Percentiles rank a stretch among this genome's conserved stretches.
phyloP scores from a whole-genome alignment of 805 yeast genomes.

The Kodamaea sagamina region DNA sequence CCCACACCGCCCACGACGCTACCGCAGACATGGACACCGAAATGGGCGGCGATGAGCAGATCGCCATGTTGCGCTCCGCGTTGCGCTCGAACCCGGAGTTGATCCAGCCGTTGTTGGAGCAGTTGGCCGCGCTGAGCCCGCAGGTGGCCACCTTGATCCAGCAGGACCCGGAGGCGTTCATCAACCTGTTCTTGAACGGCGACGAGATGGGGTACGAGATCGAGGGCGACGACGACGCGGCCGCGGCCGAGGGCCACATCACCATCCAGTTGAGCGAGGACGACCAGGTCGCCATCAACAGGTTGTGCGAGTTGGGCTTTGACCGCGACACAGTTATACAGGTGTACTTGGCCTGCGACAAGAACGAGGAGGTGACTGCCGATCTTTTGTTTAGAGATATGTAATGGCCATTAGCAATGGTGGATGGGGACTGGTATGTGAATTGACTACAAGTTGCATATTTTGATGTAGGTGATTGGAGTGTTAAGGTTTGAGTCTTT shows the following conservation, averaged over 20 bases:
- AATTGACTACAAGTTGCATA: no score
- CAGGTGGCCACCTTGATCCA: conserved; percentile 79
- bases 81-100: conserved; percentile 86
- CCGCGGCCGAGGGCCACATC: conserved; percentile 36
- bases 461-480: no score
- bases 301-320: conserved; percentile 91
- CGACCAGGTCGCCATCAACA: conserved; percentile 85
- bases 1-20: no score
- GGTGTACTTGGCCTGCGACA: conserved; percentile 96
- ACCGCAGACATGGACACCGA: conserved; percentile 29
- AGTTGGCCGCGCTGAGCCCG: conserved; percentile 79
- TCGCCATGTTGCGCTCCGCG: conserved; percentile 66
- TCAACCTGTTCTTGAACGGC: conserved; percentile 64
- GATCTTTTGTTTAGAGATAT: conserved; percentile 71
- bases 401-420: conserved; percentile 17
- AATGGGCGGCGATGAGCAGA: conserved; percentile 42
- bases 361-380: conserved; percentile 95
- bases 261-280: conserved; percentile 70
- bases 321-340: conserved; percentile 85
- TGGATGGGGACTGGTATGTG: no score
- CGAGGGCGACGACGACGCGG: conserved; percentile 36
- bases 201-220: conserved; percentile 48
- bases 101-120: conserved; percentile 79
- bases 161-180: conserved; percentile 85
- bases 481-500: no score